A percentile compares a stretch with the other conserved stretches of the same genome.
These are phyloP conservation scores for Bidens hawaiensis DNA, from an alignment of 140 eudicot genomes.

Conservation along the genomic window DNA sequence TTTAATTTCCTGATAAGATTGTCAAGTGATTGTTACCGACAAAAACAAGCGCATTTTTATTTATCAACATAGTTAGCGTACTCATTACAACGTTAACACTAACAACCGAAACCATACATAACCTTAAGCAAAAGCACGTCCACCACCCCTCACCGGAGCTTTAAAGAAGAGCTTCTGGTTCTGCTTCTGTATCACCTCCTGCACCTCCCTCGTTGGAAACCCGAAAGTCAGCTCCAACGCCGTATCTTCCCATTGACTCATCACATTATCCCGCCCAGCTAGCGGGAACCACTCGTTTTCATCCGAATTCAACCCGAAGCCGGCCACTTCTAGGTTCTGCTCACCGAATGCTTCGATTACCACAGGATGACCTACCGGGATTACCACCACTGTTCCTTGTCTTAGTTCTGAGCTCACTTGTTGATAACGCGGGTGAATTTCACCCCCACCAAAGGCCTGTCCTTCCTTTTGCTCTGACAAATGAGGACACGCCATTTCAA, in stretches of 20 bases:
- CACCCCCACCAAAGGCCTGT: conserved; percentile 2
- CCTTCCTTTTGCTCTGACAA: conserved; percentile 26
- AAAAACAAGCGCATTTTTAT: too few species aligned
- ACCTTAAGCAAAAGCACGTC: conserved; percentile 20
- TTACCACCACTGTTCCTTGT: conserved; percentile 47
- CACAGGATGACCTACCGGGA: conserved; percentile 73
- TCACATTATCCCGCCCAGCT: conserved; percentile 53
- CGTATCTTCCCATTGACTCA: conserved; percentile 47
- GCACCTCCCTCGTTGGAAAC: conserved; percentile 38
- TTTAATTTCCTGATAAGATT: too few species aligned
- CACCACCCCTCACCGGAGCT: conserved; percentile 45
- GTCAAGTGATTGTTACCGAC: too few species aligned
- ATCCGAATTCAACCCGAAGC: conserved; percentile 49
- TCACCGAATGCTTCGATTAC: conserved; percentile 41
- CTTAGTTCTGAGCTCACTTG: conserved; percentile 38
- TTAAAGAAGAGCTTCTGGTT: conserved; percentile 44
- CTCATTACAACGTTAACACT: conserved; percentile 4
- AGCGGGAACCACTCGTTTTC: conserved; percentile 40
- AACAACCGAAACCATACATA: background rate
- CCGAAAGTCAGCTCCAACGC: conserved; percentile 65
- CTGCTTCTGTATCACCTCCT: conserved; percentile 43
- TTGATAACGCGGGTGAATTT: conserved; percentile 29
- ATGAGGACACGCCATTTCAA: conserved; percentile 94
- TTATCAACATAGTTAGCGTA: too few species aligned
- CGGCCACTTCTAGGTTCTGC: conserved; percentile 42